phyloP scores from a whole-genome alignment of 164 flowering plant species.

The Chimonanthus praecox region DNA sequence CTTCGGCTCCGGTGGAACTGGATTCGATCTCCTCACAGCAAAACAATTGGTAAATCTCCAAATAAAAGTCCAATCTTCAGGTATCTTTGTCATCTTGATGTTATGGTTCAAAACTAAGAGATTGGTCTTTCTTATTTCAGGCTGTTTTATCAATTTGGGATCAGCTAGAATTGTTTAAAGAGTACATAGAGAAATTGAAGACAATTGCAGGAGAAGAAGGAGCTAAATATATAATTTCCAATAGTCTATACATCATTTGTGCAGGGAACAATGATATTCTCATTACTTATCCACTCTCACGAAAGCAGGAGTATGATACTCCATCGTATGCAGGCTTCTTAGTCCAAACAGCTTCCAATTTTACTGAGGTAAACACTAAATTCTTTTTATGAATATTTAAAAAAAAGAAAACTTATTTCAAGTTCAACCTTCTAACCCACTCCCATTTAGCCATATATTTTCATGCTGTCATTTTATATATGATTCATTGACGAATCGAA shows the following conservation, averaged over 20 bases:
- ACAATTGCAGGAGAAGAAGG: constrained; percentile 4
- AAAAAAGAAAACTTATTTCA: too few species aligned
- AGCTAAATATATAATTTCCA: constrained; percentile 1
- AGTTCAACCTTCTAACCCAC: too few species aligned
- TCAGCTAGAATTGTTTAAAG: constrained; percentile 8
- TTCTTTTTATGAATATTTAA: too few species aligned
- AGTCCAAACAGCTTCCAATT: constrained; percentile 4
- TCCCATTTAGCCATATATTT: too few species aligned
- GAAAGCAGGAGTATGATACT: background rate
- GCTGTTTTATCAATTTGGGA: background rate
- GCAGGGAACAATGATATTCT: constrained; percentile 8
- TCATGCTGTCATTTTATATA: too few species aligned
- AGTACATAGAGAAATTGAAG: constrained; percentile 7
- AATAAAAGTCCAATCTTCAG: too few species aligned
- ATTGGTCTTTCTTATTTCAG: constrained; percentile 2
- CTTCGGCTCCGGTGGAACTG: constrained; percentile 74
- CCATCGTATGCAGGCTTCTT: constrained; percentile 3
- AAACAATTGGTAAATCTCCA: background rate
- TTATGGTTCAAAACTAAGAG: background rate
- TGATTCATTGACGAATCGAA: too few species aligned
- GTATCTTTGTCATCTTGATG: too few species aligned
- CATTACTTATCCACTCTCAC: background rate
- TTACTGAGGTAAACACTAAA: constrained; percentile 5
- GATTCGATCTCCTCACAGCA: constrained; percentile 56
- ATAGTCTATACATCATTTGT: constrained; percentile 1